Evolutionary conservation across 2,329 filamentous ascomycete species (phyloP).

Genomic region (Colletotrichum eleusines): DNA sequence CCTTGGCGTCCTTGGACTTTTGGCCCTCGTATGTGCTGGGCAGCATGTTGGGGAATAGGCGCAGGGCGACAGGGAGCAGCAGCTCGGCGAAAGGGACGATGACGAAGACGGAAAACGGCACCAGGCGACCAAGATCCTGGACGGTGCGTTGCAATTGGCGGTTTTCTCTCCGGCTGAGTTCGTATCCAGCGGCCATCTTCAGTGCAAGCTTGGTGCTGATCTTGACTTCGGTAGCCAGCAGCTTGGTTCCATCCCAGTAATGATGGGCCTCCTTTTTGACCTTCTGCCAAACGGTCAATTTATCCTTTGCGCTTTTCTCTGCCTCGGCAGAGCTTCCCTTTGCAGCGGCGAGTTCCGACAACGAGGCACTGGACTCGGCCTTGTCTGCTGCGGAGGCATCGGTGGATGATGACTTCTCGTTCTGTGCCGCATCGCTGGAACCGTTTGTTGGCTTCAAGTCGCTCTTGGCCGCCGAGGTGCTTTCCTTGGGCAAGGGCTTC

Average conservation of each 20-base stretch:
- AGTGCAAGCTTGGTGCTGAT: slow-evolving; percentile 92
- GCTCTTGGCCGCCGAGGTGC: slow-evolving; percentile 51
- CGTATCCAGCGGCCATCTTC: slow-evolving; percentile 98
- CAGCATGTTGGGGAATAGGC: slow-evolving; percentile 96
- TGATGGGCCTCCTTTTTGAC: slow-evolving; percentile 94
- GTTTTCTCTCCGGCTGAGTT: slow-evolving; percentile 92
- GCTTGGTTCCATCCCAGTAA: slow-evolving; percentile 98
- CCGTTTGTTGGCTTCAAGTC: slow-evolving; percentile 50
- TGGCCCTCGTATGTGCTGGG: slow-evolving; percentile 97
- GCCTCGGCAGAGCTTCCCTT: slow-evolving; percentile 73
- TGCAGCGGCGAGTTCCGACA: slow-evolving; percentile 72
- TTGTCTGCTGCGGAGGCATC: slow-evolving; percentile 48
- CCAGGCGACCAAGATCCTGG: slow-evolving; percentile 89
- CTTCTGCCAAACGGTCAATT: slow-evolving; percentile 89
- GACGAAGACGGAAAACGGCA: slow-evolving; percentile 97
- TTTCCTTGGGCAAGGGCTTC: slow-evolving; percentile 78
- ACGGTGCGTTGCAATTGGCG: slow-evolving; percentile 93
- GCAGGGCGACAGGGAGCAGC: slow-evolving; percentile 89
- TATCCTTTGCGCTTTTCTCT: slow-evolving; percentile 77
- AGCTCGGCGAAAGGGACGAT: slow-evolving; percentile 97
- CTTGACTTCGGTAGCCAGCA: slow-evolving; percentile 89
- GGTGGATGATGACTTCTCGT: slow-evolving; percentile 47
- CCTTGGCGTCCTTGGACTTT: slow-evolving; percentile 91
- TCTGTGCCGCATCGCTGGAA: slow-evolving; percentile 26
- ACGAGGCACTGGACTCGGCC: slow-evolving; percentile 56